Evolutionary conservation across 805 yeast genomes (phyloP), one percentile per base, ranked within the genome.

Genomic region (Wickerhamiella allomyrinae): DNA sequence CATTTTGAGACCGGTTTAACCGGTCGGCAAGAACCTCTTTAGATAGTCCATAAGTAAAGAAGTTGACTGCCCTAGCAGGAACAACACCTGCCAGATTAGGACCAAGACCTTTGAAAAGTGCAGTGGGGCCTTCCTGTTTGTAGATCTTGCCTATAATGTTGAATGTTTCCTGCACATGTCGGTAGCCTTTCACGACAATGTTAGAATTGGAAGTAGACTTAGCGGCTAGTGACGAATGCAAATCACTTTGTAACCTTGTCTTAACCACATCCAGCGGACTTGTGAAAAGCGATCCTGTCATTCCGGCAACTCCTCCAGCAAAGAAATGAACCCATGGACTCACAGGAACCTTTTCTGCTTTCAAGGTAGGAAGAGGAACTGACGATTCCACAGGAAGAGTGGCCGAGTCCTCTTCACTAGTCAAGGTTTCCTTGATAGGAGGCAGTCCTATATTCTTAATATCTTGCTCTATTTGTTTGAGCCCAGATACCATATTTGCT

Each of bases 21-120:
- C 71, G 66, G 15, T 64, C 63, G 7, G 84, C 70, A n/a, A 86
- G 60, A 13, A 80, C 40, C 20, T 82, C 89, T 55, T 91, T 91
- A 5, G 93, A 76, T n/a, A 83, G 69, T n/a, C 96, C 95, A 59
- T 91, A 91, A 0, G 96, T 85, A 68, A 87, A 87, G 59, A 91
- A 91, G 61, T 91, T 91, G 49, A 91, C 93, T 22, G 95, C 81
- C 59, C 99, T 71, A 1, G 99, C 97, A 0, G 99, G 99, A 34
- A 91, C 89, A 13, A 91, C 97, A 41, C 99, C 99, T 14, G 89
- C 93, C 51, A 91, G 67, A 54, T 89, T 91, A 8, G 99, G 98
- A 0, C 98, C 98, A 40, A 91, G 65, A 10, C 99, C 99, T 62
- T 83, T 82, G 62, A 91, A 91, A 37, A 91, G 66, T 3, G 97